Base-by-base conservation (phyloP, 2,329 filamentous ascomycete genomes). In the Colletotrichum simmondsii region DNA sequence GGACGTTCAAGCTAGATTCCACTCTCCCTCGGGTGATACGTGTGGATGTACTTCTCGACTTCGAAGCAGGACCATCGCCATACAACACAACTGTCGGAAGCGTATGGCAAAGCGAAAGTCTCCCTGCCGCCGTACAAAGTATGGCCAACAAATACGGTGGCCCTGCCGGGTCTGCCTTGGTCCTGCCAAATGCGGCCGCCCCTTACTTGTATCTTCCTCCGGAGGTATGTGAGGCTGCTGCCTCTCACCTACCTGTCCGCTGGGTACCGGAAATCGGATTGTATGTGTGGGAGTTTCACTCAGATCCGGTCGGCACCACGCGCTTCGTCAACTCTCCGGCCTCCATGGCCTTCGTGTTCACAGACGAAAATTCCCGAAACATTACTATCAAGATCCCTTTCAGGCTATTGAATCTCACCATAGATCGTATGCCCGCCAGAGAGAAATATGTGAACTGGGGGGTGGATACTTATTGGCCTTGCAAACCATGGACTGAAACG, bases 31-130 rank as follows among this genome's bases (percentile, higher is more conserved):
- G 32, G 59, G 68, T 74, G 22, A 76, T 70, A 59, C 60, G 76
- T 2, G 19, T 57, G 19, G 75, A 77, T 28, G 63, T 77, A 10
- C 16, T 63, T 14, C 58, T 81, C 11, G 76, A 76, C 10, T 74
- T 77, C 11, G 77, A 75, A 28, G 75, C 72, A 4, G 70, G 74
- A 8, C 19, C 59, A 19, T 75, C 76, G 2, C 77, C 78, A 0
- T 75, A 77, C 59, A 75, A 71, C 32, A 19, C 52, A 3, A 53
- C 53, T 19, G 30, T 37, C 7, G 30, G 64, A 11, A 71, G 68
- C 56, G 30, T 75, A 14, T 76, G 60, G 56, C 19, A 64, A 28
- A n/a, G 30, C n/a, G 32, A 24, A 32, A 35, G 30, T n/a, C 14
- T 30, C 10, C 14, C 26, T 14, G 14, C 30, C 8, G 4, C 26